A percentile compares a stretch with the other conserved stretches of the same genome.
Conservation (phyloP, 2,329 filamentous ascomycete genomes). For the Pezizomycotina sp. region DNA sequence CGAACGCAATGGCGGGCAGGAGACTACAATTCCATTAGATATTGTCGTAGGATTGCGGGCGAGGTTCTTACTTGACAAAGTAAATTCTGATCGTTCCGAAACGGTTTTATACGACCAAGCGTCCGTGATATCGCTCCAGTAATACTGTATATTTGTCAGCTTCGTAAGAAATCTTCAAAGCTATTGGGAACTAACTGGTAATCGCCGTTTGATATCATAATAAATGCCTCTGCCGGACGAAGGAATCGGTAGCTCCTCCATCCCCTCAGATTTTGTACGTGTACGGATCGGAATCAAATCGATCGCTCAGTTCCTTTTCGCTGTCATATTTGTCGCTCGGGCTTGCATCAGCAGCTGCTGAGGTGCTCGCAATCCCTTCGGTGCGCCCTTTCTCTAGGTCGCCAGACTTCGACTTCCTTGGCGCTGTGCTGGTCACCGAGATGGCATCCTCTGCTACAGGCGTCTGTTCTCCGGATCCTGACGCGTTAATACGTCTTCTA, state of each 20-base stretch:
- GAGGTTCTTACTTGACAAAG: conserved; percentile 36
- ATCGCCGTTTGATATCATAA: conserved; percentile 16
- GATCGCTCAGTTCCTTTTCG: conserved; percentile 10
- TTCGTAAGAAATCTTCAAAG: too few species aligned
- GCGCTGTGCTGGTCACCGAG: conserved; percentile 6
- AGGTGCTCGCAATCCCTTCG: neutral
- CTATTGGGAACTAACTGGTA: too few species aligned
- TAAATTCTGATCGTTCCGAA: conserved; percentile 41
- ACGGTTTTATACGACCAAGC: conserved; percentile 40
- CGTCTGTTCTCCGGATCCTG: conserved; percentile 1
- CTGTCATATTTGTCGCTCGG: conserved; percentile 15
- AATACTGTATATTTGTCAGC: too few species aligned
- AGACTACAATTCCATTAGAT: conserved; percentile 29
- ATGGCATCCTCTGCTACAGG: conserved; percentile 8
- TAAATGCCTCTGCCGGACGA: conserved; percentile 15
- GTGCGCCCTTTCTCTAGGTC: conserved; percentile 1
- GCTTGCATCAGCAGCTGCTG: conserved; percentile 1
- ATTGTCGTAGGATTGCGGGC: neutral
- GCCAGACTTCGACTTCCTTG: too few species aligned
- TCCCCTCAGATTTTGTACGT: too few species aligned
- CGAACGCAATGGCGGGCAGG: conserved; percentile 42
- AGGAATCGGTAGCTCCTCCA: conserved; percentile 16
- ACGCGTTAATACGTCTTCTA: conserved; percentile 7
- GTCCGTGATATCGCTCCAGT: conserved; percentile 40
- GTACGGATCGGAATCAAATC: conserved; percentile 13